These are phyloP conservation scores for Ceratobasidium sp. DNA, from an alignment of 1,284 basidiomycete genomes.

Conservation along the genomic window DNA sequence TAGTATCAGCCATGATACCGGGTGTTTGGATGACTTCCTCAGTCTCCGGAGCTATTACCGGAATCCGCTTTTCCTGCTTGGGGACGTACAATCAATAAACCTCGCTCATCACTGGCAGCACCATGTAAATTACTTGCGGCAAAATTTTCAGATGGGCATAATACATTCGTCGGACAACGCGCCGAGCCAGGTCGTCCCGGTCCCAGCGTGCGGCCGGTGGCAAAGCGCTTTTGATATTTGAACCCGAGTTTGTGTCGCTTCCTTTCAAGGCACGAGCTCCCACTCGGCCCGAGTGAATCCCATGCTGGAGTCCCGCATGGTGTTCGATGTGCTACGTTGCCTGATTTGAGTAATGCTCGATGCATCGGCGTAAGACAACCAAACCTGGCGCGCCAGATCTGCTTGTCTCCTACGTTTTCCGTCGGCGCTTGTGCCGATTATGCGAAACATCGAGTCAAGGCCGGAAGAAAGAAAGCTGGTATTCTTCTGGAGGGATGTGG, in stretches of 20 bases:
- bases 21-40: background rate
- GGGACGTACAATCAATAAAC: constrained; percentile 9
- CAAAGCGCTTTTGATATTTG: background rate
- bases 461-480: constrained; percentile 3
- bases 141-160: constrained; percentile 1
- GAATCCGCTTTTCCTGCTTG: constrained; percentile 4
- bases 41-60: background rate
- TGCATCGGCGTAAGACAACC: background rate
- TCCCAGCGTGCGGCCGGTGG: background rate
- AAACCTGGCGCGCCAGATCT: background rate
- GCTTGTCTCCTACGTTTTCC: background rate
- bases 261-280: background rate
- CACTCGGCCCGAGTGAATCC: background rate
- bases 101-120: background rate
- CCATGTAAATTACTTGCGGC: constrained; percentile 14
- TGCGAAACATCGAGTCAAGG: constrained; percentile 1
- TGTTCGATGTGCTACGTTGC: background rate
- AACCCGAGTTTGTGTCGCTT: background rate
- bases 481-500: constrained; percentile 19
- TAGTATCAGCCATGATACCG: background rate
- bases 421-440: constrained; percentile 16
- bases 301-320: background rate
- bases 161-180: constrained; percentile 13
- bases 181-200: constrained; percentile 6
- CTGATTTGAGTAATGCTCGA: background rate